Evolutionary conservation across 768 basidiomycete genomes (phyloP).

Genomic region (Podaxis sp.): DNA sequence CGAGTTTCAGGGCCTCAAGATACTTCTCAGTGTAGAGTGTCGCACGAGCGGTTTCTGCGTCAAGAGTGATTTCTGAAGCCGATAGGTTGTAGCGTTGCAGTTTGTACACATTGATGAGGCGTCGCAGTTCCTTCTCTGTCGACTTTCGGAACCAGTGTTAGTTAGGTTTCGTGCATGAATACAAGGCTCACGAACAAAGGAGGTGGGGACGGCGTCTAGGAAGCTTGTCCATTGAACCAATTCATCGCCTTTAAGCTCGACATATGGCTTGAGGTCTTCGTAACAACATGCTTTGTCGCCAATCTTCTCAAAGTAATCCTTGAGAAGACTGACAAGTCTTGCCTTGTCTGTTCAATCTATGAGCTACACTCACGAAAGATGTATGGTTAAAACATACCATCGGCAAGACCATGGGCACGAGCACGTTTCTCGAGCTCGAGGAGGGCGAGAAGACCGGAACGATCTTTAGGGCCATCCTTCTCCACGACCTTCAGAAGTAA

Average conservation of each 20-base stretch:
- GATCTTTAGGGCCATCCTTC: slow-evolving; percentile 68
- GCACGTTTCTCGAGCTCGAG: slow-evolving; percentile 75
- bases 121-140: slow-evolving; percentile 54
- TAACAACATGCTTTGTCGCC: slow-evolving; percentile 85
- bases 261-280: slow-evolving; percentile 78
- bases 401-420: slow-evolving; percentile 43
- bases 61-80: slow-evolving; percentile 48
- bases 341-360: slow-evolving; percentile 38
- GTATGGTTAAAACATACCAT: slow-evolving; percentile 33
- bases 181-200: slow-evolving; percentile 42
- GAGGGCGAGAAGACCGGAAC: slow-evolving; percentile 71
- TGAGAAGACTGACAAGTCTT: slow-evolving; percentile 48
- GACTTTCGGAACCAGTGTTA: slow-evolving; percentile 34
- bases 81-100: slow-evolving; percentile 62
- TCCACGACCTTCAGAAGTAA: slow-evolving; percentile 59
- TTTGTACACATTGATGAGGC: slow-evolving; percentile 75
- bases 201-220: slow-evolving; percentile 45
- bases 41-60: slow-evolving; percentile 55
- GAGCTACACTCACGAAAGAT: neutral
- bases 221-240: slow-evolving; percentile 53
- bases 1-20: slow-evolving; percentile 64
- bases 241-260: slow-evolving; percentile 48
- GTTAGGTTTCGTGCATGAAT: slow-evolving; percentile 4
- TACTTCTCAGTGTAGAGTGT: slow-evolving; percentile 60
- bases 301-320: slow-evolving; percentile 68